Conservation (phyloP, 2,329 filamentous ascomycete species). For the Onygena corvina region DNA sequence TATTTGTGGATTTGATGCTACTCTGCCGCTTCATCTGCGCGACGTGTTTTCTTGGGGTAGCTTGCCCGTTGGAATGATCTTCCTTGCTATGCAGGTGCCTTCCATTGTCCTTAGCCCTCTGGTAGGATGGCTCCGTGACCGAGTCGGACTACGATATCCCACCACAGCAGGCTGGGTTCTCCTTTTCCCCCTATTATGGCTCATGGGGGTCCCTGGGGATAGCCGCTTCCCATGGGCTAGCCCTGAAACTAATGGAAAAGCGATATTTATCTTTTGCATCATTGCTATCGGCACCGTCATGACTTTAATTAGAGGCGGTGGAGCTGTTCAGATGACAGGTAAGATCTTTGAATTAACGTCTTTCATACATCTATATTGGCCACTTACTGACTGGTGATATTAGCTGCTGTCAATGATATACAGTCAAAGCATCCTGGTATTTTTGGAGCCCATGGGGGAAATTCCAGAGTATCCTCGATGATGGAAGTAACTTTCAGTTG, state of each 20-base stretch:
- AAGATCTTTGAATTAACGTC: background rate
- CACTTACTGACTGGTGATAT: background rate
- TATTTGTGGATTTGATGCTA: background rate
- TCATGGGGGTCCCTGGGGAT: background rate
- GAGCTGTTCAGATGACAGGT: background rate
- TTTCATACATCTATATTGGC: background rate
- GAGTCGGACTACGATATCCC: background rate
- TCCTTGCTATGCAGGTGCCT: background rate
- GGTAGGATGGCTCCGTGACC: background rate
- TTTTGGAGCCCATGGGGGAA: background rate
- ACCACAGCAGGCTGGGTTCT: background rate
- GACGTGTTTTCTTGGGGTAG: background rate
- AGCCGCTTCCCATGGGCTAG: background rate
- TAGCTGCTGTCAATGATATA: background rate
- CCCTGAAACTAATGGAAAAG: background rate
- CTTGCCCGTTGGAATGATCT: background rate
- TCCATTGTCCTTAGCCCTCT: background rate
- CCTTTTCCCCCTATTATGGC: background rate
- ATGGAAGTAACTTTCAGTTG: background rate
- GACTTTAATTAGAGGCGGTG: background rate
- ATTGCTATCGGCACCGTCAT: background rate
- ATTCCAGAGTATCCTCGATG: background rate
- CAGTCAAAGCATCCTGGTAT: background rate
- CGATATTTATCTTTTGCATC: background rate
- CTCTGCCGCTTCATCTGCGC: background rate